Base-by-base conservation (phyloP, 768 basidiomycete genomes). In the Tulasnella sp. region DNA sequence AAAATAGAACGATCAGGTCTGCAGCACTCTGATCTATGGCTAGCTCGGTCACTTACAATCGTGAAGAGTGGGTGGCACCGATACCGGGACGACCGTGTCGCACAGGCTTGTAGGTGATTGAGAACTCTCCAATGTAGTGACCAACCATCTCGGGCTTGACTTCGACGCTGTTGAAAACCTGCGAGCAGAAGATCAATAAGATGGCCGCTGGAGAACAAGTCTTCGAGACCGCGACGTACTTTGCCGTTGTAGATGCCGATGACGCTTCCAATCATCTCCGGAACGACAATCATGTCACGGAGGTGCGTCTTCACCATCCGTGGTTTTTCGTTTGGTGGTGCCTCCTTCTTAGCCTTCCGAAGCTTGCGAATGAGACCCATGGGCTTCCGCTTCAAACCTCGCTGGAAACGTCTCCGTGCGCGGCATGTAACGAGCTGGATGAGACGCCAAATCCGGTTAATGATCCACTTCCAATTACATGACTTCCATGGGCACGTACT, bases 141-240 rank as follows among this genome's bases (percentile, higher is more conserved):
- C 97, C 97, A 79, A 93, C 94, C 97, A 99, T 99, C 85, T 99
- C 97, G 79, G 97, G 96, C 88, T 97, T 99, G 88, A 99, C 96
- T 86, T 99, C 97, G 79, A 98, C 95, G 58, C 94, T 91, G 87
- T 94, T 95, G 88, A 95, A 95, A 78, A 91, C 90, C 92, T 94
- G 40, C 29, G 8, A n/a, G 0, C 45, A 34, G 12, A 34, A 11
- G 15, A 34, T 17, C 29, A 34, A 29, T 12, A 22, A 73, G 31
- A 77, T 25, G 0, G 42, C 39, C 39, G 12, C 75, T 34, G 17
- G 45, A 68, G 31, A 29, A 8, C 58, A 1, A 12, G 31, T 34
- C 22, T 19, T 49, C 49, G 49, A 0, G 22, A 64, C 14, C 37
- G 3, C 6, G 17, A 83, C 84, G 78, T 82, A 93, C 93, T 89